Evolutionary conservation across 129 eudicot species (phyloP).

Genomic region (Kitagawia praeruptora): DNA sequence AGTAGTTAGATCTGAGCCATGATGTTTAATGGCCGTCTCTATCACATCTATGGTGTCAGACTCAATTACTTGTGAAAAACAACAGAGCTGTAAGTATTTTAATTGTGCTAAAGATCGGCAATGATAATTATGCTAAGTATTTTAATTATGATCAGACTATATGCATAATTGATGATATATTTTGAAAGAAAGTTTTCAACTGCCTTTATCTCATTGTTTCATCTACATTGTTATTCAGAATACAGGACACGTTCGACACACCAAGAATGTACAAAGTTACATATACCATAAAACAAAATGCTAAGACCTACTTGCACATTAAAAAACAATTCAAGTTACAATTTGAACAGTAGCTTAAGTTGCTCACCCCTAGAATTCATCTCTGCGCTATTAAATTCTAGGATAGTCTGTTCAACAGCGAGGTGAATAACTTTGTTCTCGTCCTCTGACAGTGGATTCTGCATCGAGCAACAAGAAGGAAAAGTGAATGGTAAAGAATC

Average conservation of each 20-base stretch:
- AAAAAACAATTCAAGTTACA: too few relatives aligned
- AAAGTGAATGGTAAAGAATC: not conserved
- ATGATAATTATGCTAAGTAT: too few relatives aligned
- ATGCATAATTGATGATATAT: too few relatives aligned
- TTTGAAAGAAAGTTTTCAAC: too few relatives aligned
- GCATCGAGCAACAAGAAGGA: not conserved
- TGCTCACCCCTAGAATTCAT: not conserved
- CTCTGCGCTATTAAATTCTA: not conserved
- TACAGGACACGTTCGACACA: too few relatives aligned
- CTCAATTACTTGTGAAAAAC: slow-evolving; percentile 64
- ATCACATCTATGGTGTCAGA: slow-evolving; percentile 81
- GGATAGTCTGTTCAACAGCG: not conserved
- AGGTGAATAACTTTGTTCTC: not conserved
- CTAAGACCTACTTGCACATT: too few relatives aligned
- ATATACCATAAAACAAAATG: too few relatives aligned
- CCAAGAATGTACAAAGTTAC: too few relatives aligned
- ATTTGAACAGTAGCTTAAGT: not conserved
- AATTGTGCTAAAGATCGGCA: not conserved
- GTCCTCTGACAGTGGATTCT: slow-evolving; percentile 1
- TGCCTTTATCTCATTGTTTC: too few relatives aligned
- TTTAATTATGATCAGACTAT: too few relatives aligned
- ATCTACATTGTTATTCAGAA: too few relatives aligned
- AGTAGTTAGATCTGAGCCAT: slow-evolving; percentile 70
- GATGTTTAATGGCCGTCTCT: slow-evolving; percentile 64
- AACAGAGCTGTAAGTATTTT: slow-evolving; percentile 2